Evolutionary conservation across 164 flowering plant genomes (phyloP), one percentile per base, ranked within the genome.

Genomic region (Kingdonia uniflora): DNA sequence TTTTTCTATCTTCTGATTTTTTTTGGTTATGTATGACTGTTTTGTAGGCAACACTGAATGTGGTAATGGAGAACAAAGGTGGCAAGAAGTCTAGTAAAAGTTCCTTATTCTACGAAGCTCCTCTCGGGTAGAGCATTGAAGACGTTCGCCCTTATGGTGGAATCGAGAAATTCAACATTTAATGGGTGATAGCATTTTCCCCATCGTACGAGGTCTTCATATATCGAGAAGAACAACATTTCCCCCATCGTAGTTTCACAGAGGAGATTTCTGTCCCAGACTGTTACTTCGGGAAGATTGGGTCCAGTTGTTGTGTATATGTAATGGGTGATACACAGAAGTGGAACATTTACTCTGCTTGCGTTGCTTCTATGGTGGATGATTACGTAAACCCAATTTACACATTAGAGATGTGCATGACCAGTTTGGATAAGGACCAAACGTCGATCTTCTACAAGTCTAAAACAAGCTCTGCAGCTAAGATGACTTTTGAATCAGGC

Each of bases 331-430:
- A n/a, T n/a, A n/a, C n/a, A n/a, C n/a, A n/a, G 65, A 75, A 1
- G 95, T 88, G 97, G 97, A 89, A 88, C 60, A 73, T 84, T 19
- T 88, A 88, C 65, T 68, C 90, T 55, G 87, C 94, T 15, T 58
- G 63, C 51, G 75, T 72, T 7, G 63, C 67, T n/a, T 13, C 52
- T 1, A 13, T 7, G 13, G 20, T 43, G 3, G 29, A 42, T 38
- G 43, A 25, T 15, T 42, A 19, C n/a, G n/a, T n/a, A n/a, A n/a
- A n/a, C n/a, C n/a, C n/a, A n/a, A n/a, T n/a, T n/a, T n/a, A n/a
- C n/a, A n/a, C n/a, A n/a, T n/a, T n/a, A n/a, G n/a, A n/a, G n/a
- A n/a, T n/a, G n/a, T n/a, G n/a, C n/a, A n/a, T 11, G n/a, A 0
- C 51, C 51, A 14, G 85, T 23, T 62, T 88, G 66, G 80, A 85